Conservation (phyloP, 208 protist species). For the Leishmania major region DNA sequence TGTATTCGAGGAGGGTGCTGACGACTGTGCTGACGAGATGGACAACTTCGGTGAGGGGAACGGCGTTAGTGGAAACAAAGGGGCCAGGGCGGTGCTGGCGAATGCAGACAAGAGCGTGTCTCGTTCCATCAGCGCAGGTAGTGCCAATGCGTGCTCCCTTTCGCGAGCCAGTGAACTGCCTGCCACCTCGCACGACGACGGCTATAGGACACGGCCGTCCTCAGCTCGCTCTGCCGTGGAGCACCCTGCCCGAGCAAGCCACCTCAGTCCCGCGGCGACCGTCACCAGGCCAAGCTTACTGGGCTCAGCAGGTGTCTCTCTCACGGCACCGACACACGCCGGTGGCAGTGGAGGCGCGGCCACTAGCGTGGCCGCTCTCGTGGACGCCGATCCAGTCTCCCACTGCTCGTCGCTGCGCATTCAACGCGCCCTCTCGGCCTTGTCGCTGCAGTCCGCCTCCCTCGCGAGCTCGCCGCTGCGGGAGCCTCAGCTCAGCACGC, state of each 20-base stretch:
- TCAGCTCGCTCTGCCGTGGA: neutral
- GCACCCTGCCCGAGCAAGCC: neutral
- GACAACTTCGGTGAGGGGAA: neutral
- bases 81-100: neutral
- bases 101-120: constrained; percentile 5
- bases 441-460: constrained; percentile 19
- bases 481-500: constrained; percentile 11
- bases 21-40: neutral
- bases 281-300: neutral
- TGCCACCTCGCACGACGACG: neutral
- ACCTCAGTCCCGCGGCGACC: neutral
- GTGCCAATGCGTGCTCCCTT: constrained; percentile 7
- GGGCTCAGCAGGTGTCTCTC: neutral
- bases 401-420: constrained; percentile 7
- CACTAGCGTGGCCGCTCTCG: neutral
- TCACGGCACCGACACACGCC: neutral
- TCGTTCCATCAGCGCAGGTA: constrained; percentile 17
- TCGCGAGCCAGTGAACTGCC: constrained; percentile 10
- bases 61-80: constrained; percentile 1
- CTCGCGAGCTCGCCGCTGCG: constrained; percentile 24
- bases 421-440: constrained; percentile 23
- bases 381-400: constrained; percentile 6
- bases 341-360: neutral
- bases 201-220: constrained; percentile 2
- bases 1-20: constrained; percentile 13